phyloP scores from a whole-genome alignment of 202 grass and related monocot species.

The Elaeis oleifera region DNA sequence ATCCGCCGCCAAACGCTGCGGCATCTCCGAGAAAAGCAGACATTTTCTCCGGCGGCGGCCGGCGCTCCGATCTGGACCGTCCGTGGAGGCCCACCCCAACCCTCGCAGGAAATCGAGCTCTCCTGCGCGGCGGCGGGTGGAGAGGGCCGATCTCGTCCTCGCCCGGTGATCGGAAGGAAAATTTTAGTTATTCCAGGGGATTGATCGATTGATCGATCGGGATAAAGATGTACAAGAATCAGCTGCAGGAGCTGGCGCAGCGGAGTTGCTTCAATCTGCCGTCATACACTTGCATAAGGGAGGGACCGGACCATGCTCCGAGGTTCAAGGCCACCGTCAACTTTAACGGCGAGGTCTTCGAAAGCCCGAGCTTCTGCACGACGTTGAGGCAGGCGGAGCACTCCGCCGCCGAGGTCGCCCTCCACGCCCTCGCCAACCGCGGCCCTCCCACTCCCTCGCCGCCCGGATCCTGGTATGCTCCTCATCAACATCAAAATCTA shows the following conservation, averaged over 20 bases:
- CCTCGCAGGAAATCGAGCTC: neutral
- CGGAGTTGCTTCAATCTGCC: conserved; percentile 99
- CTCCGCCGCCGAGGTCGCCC: conserved; percentile 85
- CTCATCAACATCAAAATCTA: too few species aligned
- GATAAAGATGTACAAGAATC: conserved; percentile 90
- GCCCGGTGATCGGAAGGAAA: neutral
- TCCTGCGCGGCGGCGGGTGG: neutral
- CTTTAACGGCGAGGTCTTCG: conserved; percentile 87
- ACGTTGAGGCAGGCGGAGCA: conserved; percentile 97
- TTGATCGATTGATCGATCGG: conserved; percentile 2
- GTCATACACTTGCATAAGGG: conserved; percentile 86
- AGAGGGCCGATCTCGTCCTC: neutral
- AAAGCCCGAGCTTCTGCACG: conserved; percentile 87
- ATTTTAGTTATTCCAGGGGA: neutral
- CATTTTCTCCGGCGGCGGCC: neutral
- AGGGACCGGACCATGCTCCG: conserved; percentile 93
- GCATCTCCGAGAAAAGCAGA: neutral
- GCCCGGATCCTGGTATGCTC: conserved; percentile 72
- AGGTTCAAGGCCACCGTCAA: conserved; percentile 90
- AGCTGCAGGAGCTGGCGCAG: conserved; percentile 98
- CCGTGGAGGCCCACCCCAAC: neutral
- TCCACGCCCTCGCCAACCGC: conserved; percentile 65
- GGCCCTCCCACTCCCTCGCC: conserved; percentile 84
- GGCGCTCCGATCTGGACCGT: neutral
- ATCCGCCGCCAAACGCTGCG: neutral